Conservation (phyloP, 2,329 filamentous ascomycete genomes). For the Sclerotinia minor region DNA sequence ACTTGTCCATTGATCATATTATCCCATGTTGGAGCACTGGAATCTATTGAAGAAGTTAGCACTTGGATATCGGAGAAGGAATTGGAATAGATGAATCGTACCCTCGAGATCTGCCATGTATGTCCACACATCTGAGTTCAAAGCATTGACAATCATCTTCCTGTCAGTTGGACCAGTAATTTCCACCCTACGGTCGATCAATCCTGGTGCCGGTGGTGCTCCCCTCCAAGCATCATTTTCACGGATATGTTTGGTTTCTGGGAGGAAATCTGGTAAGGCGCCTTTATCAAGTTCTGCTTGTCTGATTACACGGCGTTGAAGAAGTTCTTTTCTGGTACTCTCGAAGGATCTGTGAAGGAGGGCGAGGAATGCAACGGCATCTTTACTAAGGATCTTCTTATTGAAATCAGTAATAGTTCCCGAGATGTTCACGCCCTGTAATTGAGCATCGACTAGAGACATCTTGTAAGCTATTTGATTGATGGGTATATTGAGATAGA, state of each 20-base stretch:
- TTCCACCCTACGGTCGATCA: constrained; percentile 91
- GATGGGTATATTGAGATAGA: constrained; percentile 3
- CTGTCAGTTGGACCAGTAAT: constrained; percentile 96
- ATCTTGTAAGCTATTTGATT: constrained; percentile 47
- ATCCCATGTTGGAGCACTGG: constrained; percentile 94
- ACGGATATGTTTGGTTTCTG: constrained; percentile 92
- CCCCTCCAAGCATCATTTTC: constrained; percentile 94
- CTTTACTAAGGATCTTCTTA: constrained; percentile 87
- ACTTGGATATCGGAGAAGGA: neutral
- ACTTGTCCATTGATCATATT: constrained; percentile 99
- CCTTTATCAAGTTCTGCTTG: constrained; percentile 94
- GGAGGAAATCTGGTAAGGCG: constrained; percentile 85
- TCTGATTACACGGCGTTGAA: constrained; percentile 81
- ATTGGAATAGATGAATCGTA: constrained; percentile 45
- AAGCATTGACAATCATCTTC: constrained; percentile 98
- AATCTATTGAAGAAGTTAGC: constrained; percentile 60
- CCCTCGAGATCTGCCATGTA: constrained; percentile 99
- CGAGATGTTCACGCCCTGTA: constrained; percentile 85
- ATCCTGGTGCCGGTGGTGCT: constrained; percentile 83
- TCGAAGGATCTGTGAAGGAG: constrained; percentile 96
- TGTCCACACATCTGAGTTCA: constrained; percentile 96
- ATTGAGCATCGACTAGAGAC: constrained; percentile 71
- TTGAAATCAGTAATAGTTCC: constrained; percentile 75
- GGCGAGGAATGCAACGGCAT: constrained; percentile 88
- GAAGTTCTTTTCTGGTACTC: constrained; percentile 77